A percentile compares a stretch with the other conserved stretches of the same genome.
Evolutionary conservation across 805 yeast species (phyloP).

Genomic region (Kazachstania viticola): DNA sequence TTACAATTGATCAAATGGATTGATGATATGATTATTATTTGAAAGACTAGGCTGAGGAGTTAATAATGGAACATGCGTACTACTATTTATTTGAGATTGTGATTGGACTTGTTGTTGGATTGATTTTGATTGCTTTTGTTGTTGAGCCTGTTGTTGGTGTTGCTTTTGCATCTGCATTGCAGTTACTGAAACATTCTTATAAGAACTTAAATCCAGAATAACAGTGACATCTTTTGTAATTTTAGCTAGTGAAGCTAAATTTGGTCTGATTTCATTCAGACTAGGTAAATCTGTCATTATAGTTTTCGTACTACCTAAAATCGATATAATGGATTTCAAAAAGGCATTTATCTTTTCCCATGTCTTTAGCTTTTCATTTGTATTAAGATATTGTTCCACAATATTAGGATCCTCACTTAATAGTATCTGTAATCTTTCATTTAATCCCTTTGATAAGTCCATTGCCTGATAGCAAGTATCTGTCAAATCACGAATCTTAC

Average conservation of each 20-base stretch:
- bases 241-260: slow-evolving; percentile 70
- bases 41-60: slow-evolving; percentile 12
- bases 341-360: slow-evolving; percentile 83
- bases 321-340: slow-evolving; percentile 70
- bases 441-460: slow-evolving; percentile 66
- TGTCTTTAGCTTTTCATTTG: slow-evolving; percentile 47
- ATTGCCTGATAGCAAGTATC: slow-evolving; percentile 66
- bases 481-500: slow-evolving; percentile 66
- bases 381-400: slow-evolving; percentile 30
- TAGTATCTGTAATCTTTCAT: slow-evolving; percentile 41
- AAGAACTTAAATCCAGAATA: slow-evolving; percentile 59
- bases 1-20: slow-evolving; percentile 11
- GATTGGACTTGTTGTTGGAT: slow-evolving; percentile 2
- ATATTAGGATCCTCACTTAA: slow-evolving; percentile 14
- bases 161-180: slow-evolving; percentile 11
- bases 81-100: slow-evolving; percentile 6
- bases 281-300: slow-evolving; percentile 75
- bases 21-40: too few relatives aligned
- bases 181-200: slow-evolving; percentile 24
- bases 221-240: slow-evolving; percentile 88
- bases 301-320: slow-evolving; percentile 71
- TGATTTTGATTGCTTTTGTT: slow-evolving; percentile 2
- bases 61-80: slow-evolving; percentile 11
- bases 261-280: slow-evolving; percentile 66
- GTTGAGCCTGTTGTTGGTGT: slow-evolving; percentile 7